Conservation (phyloP, 108 stramenopile species). For the Schizochytrium sp. region DNA sequence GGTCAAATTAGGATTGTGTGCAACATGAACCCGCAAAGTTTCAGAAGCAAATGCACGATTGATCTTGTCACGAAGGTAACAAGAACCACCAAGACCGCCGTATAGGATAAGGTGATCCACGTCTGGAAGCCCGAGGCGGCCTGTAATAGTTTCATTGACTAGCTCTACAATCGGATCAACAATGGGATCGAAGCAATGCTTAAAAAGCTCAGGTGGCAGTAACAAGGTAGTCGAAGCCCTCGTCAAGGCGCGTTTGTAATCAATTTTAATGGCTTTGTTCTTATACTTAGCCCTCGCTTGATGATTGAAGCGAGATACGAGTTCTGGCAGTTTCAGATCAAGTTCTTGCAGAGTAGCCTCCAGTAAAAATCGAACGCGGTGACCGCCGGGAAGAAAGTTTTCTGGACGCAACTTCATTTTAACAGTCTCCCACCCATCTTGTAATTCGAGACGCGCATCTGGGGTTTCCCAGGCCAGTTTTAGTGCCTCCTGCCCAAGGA, state of each 20-base stretch:
- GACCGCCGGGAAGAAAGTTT: neutral
- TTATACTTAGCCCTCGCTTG: neutral
- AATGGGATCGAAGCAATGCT: constrained; percentile 9
- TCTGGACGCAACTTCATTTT: neutral
- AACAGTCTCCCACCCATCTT: constrained; percentile 42
- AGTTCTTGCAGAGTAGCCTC: constrained; percentile 22
- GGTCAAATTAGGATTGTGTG: constrained; percentile 24
- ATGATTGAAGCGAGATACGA: neutral
- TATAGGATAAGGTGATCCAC: constrained; percentile 39
- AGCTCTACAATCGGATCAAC: constrained; percentile 7
- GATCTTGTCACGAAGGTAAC: neutral
- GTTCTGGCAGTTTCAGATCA: neutral
- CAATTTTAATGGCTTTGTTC: neutral
- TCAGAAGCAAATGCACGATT: neutral
- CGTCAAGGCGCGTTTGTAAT: neutral
- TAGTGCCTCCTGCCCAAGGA: neutral
- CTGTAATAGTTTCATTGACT: neutral
- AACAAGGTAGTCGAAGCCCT: neutral
- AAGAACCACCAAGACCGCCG: constrained; percentile 42
- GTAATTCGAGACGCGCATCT: constrained; percentile 34
- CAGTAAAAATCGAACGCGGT: neutral
- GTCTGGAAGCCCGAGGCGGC: constrained; percentile 9
- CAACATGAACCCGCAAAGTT: neutral
- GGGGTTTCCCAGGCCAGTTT: neutral
- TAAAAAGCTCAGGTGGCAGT: neutral